A percentile compares a stretch with the other conserved stretches of the same genome.
Evolutionary conservation across 2,329 filamentous ascomycete species (phyloP).

Genomic region (Fusarium albosuccineum): DNA sequence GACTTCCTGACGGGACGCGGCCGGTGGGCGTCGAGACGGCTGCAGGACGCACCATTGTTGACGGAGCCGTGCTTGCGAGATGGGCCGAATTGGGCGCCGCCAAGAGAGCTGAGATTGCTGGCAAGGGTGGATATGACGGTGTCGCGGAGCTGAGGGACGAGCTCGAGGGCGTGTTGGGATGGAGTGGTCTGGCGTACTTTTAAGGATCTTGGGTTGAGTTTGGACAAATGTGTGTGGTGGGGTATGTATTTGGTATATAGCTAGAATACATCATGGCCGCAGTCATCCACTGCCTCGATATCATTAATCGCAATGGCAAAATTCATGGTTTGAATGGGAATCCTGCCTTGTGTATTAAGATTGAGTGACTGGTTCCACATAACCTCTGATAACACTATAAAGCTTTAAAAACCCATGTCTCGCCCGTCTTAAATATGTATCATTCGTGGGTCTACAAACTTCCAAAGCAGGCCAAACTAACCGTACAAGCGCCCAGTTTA

Average conservation of each 20-base stretch:
- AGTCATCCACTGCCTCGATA: not conserved
- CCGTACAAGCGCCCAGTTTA: constrained; percentile 1
- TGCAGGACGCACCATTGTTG: constrained; percentile 77
- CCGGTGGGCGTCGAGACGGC: constrained; percentile 68
- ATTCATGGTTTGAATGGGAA: not conserved
- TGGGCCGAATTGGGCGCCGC: constrained; percentile 83
- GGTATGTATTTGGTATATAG: constrained; percentile 4
- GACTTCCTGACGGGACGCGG: constrained; percentile 63
- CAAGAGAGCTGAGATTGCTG: constrained; percentile 78
- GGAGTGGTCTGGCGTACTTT: constrained; percentile 72
- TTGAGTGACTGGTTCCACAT: no score
- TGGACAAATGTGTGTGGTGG: not conserved
- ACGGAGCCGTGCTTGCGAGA: constrained; percentile 79
- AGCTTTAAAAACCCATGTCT: not conserved
- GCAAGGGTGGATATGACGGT: constrained; percentile 76
- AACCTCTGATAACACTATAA: no score
- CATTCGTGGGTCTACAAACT: not conserved
- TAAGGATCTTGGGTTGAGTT: constrained; percentile 38
- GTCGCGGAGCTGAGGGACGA: constrained; percentile 78
- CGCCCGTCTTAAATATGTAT: no score
- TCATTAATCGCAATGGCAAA: not conserved
- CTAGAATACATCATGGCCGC: not conserved
- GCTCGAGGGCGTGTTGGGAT: constrained; percentile 72
- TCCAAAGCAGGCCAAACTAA: not conserved
- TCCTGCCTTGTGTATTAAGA: no score